Conservation (phyloP, 1,284 basidiomycete species). For the Sparassis latifolia region DNA sequence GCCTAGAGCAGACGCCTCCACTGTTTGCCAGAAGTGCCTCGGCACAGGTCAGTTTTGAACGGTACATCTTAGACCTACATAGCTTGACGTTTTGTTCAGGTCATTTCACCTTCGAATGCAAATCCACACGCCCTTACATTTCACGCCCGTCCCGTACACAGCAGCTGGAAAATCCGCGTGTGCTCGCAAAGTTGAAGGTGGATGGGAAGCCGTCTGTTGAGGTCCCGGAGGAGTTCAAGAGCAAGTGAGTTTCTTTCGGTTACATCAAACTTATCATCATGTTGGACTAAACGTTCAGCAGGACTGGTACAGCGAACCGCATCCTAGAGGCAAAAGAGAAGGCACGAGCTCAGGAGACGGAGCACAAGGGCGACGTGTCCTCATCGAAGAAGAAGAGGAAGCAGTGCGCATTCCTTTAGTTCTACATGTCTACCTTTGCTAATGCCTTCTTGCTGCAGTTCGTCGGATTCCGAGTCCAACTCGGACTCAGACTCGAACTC, state of each 20-base stretch:
- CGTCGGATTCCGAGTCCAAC: slow-evolving; percentile 11
- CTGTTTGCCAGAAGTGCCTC: slow-evolving; percentile 76
- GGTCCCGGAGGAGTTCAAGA: slow-evolving; percentile 77
- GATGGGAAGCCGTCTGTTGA: slow-evolving; percentile 66
- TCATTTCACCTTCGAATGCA: slow-evolving; percentile 78
- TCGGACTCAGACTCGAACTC: slow-evolving; percentile 20
- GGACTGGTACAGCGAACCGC: slow-evolving; percentile 64
- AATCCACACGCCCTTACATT: slow-evolving; percentile 63
- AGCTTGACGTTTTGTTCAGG: slow-evolving; percentile 32
- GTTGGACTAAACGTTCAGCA: slow-evolving; percentile 20
- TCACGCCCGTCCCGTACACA: slow-evolving; percentile 73
- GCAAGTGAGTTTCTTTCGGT: slow-evolving; percentile 42
- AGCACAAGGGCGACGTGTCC: slow-evolving; percentile 35
- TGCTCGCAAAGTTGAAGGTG: slow-evolving; percentile 56
- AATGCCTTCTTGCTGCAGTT: not conserved
- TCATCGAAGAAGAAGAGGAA: slow-evolving; percentile 42
- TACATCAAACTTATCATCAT: not conserved
- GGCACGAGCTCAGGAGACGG: slow-evolving; percentile 44
- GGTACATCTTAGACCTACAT: not conserved
- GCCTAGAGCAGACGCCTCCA: slow-evolving; percentile 54
- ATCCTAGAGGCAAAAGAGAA: slow-evolving; percentile 73
- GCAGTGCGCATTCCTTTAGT: slow-evolving; percentile 32
- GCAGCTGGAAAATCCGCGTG: slow-evolving; percentile 63
- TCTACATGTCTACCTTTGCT: not conserved
- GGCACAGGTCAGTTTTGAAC: slow-evolving; percentile 42